phyloP scores from a whole-genome alignment of 1,284 basidiomycete genomes.

The Sporisorium sorghi region DNA sequence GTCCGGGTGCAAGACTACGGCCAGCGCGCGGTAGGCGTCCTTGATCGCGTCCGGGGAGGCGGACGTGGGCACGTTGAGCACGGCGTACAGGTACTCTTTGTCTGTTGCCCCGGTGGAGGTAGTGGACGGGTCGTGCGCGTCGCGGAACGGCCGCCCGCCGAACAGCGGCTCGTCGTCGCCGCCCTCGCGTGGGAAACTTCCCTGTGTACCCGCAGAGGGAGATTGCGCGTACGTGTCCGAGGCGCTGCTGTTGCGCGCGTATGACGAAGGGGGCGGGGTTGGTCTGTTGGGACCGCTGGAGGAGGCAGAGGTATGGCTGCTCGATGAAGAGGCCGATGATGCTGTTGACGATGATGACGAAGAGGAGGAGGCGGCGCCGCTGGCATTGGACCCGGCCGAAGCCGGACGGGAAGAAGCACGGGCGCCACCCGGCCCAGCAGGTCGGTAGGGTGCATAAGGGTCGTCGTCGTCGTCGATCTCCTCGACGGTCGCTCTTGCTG shows the following conservation, averaged over 20 bases:
- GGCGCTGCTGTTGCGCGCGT: conserved; percentile 4
- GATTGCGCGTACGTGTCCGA: conserved; percentile 31
- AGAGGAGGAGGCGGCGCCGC: conserved; percentile 12
- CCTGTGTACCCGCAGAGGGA: conserved; percentile 27
- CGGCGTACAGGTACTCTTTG: conserved; percentile 52
- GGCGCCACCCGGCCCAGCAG: background rate
- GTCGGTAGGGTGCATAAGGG: conserved; percentile 43
- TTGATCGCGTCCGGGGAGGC: conserved; percentile 78
- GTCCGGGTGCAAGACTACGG: conserved; percentile 85
- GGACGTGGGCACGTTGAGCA: conserved; percentile 77
- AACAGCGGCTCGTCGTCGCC: conserved; percentile 63
- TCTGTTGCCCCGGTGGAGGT: conserved; percentile 13
- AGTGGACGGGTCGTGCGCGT: conserved; percentile 32
- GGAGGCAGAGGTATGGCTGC: conserved; percentile 9
- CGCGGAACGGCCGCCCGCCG: conserved; percentile 63
- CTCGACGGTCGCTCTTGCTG: conserved; percentile 42
- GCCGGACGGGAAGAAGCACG: conserved; percentile 1
- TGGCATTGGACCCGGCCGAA: conserved; percentile 1
- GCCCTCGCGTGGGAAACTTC: conserved; percentile 23
- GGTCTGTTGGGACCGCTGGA: background rate
- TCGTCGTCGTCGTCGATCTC: conserved; percentile 43
- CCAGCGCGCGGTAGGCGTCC: conserved; percentile 78
- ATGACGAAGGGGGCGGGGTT: background rate
- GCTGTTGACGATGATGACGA: no score
- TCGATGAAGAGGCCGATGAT: conserved; percentile 11